A percentile compares a stretch with the other conserved stretches of the same genome.
phyloP scores from a whole-genome alignment of 495 filamentous ascomycete species.

The Penicillium robsamsonii region DNA sequence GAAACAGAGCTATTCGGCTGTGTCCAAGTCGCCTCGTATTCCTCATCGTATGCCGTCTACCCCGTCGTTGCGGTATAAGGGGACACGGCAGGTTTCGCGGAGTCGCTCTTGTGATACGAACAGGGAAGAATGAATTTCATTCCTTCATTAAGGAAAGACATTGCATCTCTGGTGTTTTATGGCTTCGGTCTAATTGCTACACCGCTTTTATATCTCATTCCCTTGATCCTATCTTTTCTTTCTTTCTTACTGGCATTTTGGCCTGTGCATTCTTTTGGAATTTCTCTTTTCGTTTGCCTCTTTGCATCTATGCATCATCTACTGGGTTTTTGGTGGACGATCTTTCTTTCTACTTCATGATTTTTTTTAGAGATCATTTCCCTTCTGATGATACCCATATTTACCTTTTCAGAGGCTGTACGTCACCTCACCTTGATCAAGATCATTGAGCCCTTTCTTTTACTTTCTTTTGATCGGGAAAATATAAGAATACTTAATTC shows the following conservation, averaged over 20 bases:
- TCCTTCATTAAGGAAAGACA: background rate
- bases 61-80: constrained; percentile 33
- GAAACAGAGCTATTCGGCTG: constrained; percentile 22
- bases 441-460: background rate
- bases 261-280: constrained; percentile 11
- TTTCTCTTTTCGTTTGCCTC: constrained; percentile 6
- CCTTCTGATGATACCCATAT: constrained; percentile 42
- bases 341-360: constrained; percentile 12
- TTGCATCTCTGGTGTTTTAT: constrained; percentile 5
- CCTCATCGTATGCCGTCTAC: constrained; percentile 41
- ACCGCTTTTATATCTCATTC: constrained; percentile 7
- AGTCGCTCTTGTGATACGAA: constrained; percentile 35
- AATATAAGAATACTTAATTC: background rate
- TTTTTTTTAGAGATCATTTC: constrained; percentile 9
- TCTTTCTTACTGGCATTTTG: constrained; percentile 8
- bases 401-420: constrained; percentile 13
- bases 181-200: background rate
- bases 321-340: background rate
- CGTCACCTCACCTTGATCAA: constrained; percentile 7
- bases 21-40: constrained; percentile 22
- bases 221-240: constrained; percentile 8
- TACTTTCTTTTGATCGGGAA: constrained; percentile 2
- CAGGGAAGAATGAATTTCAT: constrained; percentile 22
- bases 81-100: constrained; percentile 24
- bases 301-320: constrained; percentile 8